Evolutionary conservation across 2,329 filamentous ascomycete genomes (phyloP), one percentile per base, ranked within the genome.

Genomic region (Calonectria henricotiae): DNA sequence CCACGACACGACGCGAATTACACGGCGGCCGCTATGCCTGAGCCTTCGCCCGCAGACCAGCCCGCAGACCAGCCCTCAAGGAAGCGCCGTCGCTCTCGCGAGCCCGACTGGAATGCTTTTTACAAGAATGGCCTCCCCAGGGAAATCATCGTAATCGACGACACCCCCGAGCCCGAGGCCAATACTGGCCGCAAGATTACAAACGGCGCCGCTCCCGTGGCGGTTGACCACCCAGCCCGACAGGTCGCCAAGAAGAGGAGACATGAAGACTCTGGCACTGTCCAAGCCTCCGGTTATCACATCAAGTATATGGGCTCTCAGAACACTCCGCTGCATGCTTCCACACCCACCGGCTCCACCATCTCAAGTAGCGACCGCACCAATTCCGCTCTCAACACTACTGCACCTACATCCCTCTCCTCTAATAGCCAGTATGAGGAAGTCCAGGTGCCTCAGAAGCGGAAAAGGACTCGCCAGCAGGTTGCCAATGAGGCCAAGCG

Each of bases 381-480:
- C 15, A 93, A 93, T 37, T 96, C 94, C 17, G 89, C 90, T 49
- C 86, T 95, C 68, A 91, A 96, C 78, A 96, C 94, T 78, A 96
- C 94, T 0, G 96, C 96, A 49, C 92, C 95, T 5, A 98, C 96
- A 0, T 98, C 96, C 5, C 83, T 90, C 47, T 91, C 90, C 0
- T 90, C 89, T 3, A 88, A 86, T 67, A 83, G 87, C 70, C 87
- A 89, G 54, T 92, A 93, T 78, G 91, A 93, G 62, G 89, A 92
- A 62, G 85, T 86, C 37, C 86, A 89, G 63, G 86, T 90, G n/a
- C 94, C 95, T 39, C 93, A 96, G 82, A 98, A 98, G 85, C 90
- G 95, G 78, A 98, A 98, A 84, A 90, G 96, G 17, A 94, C 93
- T 51, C 90, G 94, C 71, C 93, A 95, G 75, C 93, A 95, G 74